phyloP scores from a whole-genome alignment of 768 basidiomycete species.

The Termitomyces titanicus region DNA sequence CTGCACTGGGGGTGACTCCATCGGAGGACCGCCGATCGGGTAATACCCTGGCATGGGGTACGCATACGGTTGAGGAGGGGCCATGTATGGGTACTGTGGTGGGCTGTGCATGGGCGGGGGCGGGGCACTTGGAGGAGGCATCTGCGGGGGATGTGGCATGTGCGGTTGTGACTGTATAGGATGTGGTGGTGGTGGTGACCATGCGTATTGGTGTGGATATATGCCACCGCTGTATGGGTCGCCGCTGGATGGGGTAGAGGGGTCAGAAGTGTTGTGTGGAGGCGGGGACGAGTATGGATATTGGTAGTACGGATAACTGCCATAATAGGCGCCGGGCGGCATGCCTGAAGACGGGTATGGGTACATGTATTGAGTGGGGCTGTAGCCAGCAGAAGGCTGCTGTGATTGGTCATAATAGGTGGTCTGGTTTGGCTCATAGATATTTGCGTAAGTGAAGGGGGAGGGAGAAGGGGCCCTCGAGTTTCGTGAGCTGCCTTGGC shows the following conservation, averaged over 20 bases:
- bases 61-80: constrained; percentile 25
- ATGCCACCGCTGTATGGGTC: constrained; percentile 31
- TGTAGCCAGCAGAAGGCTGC: constrained; percentile 38
- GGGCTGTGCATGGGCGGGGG: constrained; percentile 27
- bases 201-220: constrained; percentile 33
- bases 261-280: constrained; percentile 30
- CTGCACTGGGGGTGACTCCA: constrained; percentile 23
- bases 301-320: constrained; percentile 39
- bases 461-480: constrained; percentile 70
- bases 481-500: constrained; percentile 61
- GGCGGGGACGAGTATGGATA: constrained; percentile 35
- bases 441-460: constrained; percentile 67
- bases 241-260: constrained; percentile 24
- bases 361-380: constrained; percentile 49
- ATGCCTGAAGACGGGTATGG: constrained; percentile 42
- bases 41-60: constrained; percentile 29
- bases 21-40: constrained; percentile 20
- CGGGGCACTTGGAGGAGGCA: constrained; percentile 19
- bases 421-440: constrained; percentile 55
- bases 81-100: constrained; percentile 31
- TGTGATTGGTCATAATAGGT: constrained; percentile 27
- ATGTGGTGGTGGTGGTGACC: constrained; percentile 31
- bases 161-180: constrained; percentile 30
- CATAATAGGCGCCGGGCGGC: constrained; percentile 36
- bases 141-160: constrained; percentile 27